phyloP scores from a whole-genome alignment of 305 asterid genomes.

The Lippia alba region DNA sequence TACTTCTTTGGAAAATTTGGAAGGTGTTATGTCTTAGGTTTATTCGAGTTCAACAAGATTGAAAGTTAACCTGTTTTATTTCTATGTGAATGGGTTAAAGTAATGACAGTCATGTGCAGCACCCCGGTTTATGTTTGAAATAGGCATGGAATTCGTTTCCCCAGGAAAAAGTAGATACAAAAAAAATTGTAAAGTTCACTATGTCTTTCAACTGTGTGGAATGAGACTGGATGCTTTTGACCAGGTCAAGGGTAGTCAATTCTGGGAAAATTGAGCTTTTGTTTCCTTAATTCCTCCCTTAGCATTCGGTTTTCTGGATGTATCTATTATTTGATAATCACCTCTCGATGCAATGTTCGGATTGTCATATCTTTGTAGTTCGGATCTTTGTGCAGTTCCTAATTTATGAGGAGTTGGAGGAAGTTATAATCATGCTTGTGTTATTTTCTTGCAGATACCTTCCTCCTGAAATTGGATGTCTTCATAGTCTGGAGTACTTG shows the following conservation, averaged over 20 bases:
- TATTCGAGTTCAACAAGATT: too few relatives aligned
- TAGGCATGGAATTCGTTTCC: too few relatives aligned
- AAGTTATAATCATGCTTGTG: neutral
- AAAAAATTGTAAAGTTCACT: too few relatives aligned
- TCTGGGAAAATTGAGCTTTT: neutral
- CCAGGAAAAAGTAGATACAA: too few relatives aligned
- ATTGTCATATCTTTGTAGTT: neutral
- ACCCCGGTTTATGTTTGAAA: too few relatives aligned
- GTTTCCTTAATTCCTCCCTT: neutral
- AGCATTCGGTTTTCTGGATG: neutral
- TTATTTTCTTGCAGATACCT: conserved; percentile 69
- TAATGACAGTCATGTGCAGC: too few relatives aligned
- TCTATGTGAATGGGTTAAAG: too few relatives aligned
- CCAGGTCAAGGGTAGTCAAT: neutral
- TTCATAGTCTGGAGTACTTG: conserved; percentile 73
- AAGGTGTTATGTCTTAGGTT: too few relatives aligned
- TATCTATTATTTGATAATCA: neutral
- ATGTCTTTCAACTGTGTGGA: too few relatives aligned
- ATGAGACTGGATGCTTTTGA: too few relatives aligned
- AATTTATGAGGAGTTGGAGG: conserved; percentile 3
- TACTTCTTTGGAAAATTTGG: too few relatives aligned
- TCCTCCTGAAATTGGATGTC: conserved; percentile 91
- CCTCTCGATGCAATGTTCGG: neutral
- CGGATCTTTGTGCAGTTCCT: conserved; percentile 4
- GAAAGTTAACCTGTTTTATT: too few relatives aligned